Conservation (phyloP, 2,329 filamentous ascomycete genomes). For the Immersiporthe knoxdaviesiana region DNA sequence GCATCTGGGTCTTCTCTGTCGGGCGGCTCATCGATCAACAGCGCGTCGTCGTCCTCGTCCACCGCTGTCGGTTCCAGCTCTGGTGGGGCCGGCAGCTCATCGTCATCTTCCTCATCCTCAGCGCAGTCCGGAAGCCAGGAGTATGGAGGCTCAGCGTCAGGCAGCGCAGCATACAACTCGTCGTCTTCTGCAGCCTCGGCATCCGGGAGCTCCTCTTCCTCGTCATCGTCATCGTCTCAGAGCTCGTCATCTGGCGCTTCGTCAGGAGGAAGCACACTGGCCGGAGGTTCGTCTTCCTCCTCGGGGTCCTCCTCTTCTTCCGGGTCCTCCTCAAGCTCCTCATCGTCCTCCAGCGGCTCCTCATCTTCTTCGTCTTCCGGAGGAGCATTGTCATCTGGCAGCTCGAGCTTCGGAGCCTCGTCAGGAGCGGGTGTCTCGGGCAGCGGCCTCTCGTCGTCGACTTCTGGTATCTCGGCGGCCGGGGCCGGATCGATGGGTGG, state of each 20-base stretch:
- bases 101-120: neutral
- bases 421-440: neutral
- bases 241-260: neutral
- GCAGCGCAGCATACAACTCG: neutral
- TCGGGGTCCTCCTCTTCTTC: neutral
- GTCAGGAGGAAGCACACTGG: neutral
- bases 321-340: neutral
- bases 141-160: neutral
- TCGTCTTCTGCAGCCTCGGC: constrained; percentile 6
- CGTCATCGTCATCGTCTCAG: neutral
- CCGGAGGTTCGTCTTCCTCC: neutral
- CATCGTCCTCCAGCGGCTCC: neutral
- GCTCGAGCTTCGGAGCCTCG: neutral
- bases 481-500: neutral
- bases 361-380: neutral
- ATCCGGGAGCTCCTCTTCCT: neutral
- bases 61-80: neutral
- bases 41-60: constrained; percentile 1
- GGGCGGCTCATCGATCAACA: constrained; percentile 6
- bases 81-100: neutral
- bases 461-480: neutral
- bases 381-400: neutral
- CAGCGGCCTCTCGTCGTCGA: neutral
- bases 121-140: neutral
- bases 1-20: neutral